Conservation (phyloP, 306 rosid genomes). For the Vicia villosa region DNA sequence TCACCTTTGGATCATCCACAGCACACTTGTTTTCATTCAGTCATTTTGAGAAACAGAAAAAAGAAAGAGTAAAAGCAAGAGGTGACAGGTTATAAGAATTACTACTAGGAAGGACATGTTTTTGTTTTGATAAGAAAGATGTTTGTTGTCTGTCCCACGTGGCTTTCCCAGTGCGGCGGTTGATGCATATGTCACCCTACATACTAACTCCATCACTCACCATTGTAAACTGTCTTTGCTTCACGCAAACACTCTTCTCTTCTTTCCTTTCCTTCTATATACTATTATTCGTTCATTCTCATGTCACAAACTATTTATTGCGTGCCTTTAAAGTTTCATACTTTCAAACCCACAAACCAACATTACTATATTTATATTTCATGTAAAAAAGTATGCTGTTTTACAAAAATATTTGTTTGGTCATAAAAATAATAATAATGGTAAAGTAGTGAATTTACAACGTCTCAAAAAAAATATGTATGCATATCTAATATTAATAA, state of each 20-base stretch:
- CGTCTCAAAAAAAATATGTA: too few relatives aligned
- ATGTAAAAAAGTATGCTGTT: too few relatives aligned
- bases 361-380: not conserved
- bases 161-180: conserved; percentile 53
- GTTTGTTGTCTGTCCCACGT: conserved; percentile 44
- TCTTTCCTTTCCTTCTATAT: not conserved
- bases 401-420: too few relatives aligned
- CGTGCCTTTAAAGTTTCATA: conserved; percentile 71
- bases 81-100: conserved; percentile 39
- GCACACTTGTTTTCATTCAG: conserved; percentile 1
- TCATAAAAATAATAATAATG: too few relatives aligned
- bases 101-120: not conserved
- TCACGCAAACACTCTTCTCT: conserved; percentile 73
- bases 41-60: conserved; percentile 24
- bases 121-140: not conserved
- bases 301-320: conserved; percentile 31
- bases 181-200: conserved; percentile 50
- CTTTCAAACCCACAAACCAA: conserved; percentile 2
- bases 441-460: too few relatives aligned
- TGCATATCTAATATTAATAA: too few relatives aligned
- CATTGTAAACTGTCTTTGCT: conserved; percentile 59
- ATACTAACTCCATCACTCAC: conserved; percentile 20
- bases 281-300: conserved; percentile 19
- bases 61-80: conserved; percentile 32
- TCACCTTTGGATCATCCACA: not conserved